Evolutionary conservation across 305 asterid genomes (phyloP), one percentile per base, ranked within the genome.

Genomic region (Galium porrigens): DNA sequence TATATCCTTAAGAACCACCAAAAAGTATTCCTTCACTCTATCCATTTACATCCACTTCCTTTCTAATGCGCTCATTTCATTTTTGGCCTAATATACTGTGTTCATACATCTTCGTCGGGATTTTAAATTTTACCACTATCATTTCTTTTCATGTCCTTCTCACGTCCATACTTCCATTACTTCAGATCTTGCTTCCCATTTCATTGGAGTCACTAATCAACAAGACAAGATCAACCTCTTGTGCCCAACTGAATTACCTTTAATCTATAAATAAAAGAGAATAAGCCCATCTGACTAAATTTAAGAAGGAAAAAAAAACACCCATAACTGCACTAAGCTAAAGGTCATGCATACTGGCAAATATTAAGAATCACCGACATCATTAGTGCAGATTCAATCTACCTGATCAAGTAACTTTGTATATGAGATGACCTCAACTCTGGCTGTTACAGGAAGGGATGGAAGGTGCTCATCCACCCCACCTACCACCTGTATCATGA

Each of bases 401-500:
- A 91, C 98, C 96, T 85, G 88, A 72, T 79, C 82, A 63, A 84
- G 87, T 73, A 91, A 79, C 73, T 79, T 85, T 44, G 87, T 61
- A 78, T 86, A 89, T 1, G 96, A 88, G 74, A 91, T 65, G 68
- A 86, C 80, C 85, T 80, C 79, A 69, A 89, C 87, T 69, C 95
- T 84, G 7, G 88, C 20, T 56, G 80, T 67, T 27, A 86, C 77
- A 62, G 98, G 96, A 77, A 89, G 88, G 74, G 96, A 84, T 70
- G 96, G 96, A 64, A 91, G 89, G 79, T 89, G 87, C 68, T 88
- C 95, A 79, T 89, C 95, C 27, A 83, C 81, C 53, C 94, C 95
- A 63, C 95, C 98, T 68, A 91, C 95, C 61, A 91, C 98, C 98
- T 91, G 78, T 61, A 60, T 33, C 62, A 76, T 74, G 64, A 25